Conservation (phyloP, 2,329 filamentous ascomycete genomes). For the Proliferodiscus dingleyae region DNA sequence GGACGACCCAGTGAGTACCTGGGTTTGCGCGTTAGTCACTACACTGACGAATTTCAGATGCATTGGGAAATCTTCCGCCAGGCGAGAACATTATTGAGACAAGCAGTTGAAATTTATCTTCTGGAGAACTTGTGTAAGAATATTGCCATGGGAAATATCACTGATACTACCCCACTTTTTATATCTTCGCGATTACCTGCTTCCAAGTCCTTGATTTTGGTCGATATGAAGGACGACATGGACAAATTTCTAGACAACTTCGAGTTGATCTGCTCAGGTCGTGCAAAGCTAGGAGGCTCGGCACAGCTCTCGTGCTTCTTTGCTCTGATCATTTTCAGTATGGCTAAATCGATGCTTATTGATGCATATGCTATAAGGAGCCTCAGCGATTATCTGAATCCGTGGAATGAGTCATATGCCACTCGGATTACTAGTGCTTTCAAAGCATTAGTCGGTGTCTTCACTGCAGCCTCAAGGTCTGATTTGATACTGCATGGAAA, state of each 20-base stretch:
- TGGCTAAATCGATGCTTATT: conserved; percentile 19
- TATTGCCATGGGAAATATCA: conserved; percentile 16
- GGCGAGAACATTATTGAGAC: conserved; percentile 17
- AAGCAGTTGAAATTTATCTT: conserved; percentile 22
- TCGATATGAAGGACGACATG: conserved; percentile 19
- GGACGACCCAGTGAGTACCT: conserved; percentile 10
- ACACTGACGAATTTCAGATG: conserved; percentile 4
- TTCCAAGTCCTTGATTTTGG: conserved; percentile 20
- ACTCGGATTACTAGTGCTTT: conserved; percentile 17
- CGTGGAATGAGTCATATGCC: conserved; percentile 15
- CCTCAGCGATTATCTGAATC: conserved; percentile 12
- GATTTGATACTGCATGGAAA: conserved; percentile 14
- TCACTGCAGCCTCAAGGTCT: conserved; percentile 19
- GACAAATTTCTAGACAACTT: conserved; percentile 17
- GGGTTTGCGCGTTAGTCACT: not conserved
- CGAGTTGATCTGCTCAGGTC: conserved; percentile 15
- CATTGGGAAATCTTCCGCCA: conserved; percentile 18
- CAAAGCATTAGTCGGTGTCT: conserved; percentile 19
- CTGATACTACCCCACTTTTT: conserved; percentile 15
- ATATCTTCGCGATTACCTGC: conserved; percentile 8
- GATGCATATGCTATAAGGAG: conserved; percentile 18
- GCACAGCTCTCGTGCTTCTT: conserved; percentile 20
- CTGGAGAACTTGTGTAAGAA: conserved; percentile 19
- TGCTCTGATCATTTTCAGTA: conserved; percentile 17
- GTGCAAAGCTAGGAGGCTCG: conserved; percentile 16